Conservation (phyloP, 2,329 filamentous ascomycete genomes). For the Endoconidiophora polonica region DNA sequence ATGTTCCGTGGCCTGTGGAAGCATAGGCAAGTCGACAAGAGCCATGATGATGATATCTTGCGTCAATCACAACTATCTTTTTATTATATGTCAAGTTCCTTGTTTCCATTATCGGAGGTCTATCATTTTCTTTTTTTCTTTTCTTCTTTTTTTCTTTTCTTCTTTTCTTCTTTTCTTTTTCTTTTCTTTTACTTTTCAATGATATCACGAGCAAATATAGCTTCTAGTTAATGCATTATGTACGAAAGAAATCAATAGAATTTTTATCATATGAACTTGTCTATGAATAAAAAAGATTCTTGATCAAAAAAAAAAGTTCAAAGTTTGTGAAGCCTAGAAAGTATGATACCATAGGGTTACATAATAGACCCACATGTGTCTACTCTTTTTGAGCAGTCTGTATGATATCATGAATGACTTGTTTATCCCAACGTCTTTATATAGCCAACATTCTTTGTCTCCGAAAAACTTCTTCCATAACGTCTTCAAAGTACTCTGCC, state of each 20-base stretch:
- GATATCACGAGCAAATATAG: slow-evolving; percentile 4
- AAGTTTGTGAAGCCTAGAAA: neutral
- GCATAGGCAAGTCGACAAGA: neutral
- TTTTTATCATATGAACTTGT: no score
- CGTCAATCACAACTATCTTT: slow-evolving; percentile 15
- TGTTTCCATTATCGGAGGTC: no score
- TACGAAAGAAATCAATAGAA: neutral
- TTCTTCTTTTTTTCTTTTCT: slow-evolving; percentile 11
- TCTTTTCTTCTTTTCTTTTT: slow-evolving; percentile 8
- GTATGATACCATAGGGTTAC: neutral
- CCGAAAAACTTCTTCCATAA: neutral
- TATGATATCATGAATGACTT: neutral
- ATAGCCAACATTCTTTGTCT: neutral
- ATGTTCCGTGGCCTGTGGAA: slow-evolving; percentile 33
- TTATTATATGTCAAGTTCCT: no score
- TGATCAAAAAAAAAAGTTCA: no score
- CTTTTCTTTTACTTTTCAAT: slow-evolving; percentile 1
- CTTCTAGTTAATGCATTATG: neutral
- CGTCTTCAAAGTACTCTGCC: neutral
- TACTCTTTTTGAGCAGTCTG: no score
- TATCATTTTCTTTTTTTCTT: slow-evolving; percentile 1
- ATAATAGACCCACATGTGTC: no score
- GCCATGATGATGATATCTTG: neutral
- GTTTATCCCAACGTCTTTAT: neutral
- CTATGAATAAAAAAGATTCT: no score